These are phyloP conservation scores for Pezicula rhizophila DNA, from an alignment of 2,329 filamentous ascomycete species.

Conservation along the genomic window DNA sequence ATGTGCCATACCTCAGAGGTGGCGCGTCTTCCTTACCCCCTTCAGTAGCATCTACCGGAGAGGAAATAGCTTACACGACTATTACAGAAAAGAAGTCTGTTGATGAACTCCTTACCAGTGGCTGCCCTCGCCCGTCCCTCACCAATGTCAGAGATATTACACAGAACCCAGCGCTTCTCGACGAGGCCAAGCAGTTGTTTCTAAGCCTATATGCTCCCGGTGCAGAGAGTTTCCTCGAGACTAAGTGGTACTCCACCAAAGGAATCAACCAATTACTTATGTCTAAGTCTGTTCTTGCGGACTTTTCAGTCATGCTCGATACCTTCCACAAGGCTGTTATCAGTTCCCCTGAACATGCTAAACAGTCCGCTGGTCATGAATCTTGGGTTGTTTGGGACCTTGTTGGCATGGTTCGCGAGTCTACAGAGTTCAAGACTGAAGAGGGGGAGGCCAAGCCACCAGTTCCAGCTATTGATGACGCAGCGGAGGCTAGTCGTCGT, in stretches of 20 bases:
- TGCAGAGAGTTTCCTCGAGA: conserved; percentile 73
- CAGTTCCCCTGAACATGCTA: conserved; percentile 46
- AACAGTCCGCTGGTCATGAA: conserved; percentile 48
- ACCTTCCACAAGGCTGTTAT: conserved; percentile 43
- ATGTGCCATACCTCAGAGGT: conserved; percentile 45
- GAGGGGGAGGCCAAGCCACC: conserved; percentile 28
- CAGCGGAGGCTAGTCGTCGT: conserved; percentile 60
- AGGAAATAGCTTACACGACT: conserved; percentile 38
- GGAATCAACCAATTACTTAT: conserved; percentile 36
- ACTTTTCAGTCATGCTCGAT: conserved; percentile 60
- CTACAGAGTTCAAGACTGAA: conserved; percentile 23
- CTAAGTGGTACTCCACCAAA: conserved; percentile 67
- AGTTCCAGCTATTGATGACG: conserved; percentile 50
- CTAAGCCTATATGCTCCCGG: conserved; percentile 69
- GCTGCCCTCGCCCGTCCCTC: conserved; percentile 56
- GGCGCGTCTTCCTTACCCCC: conserved; percentile 35
- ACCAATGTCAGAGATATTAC: conserved; percentile 43
- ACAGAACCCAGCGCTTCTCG: conserved; percentile 40
- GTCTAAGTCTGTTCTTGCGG: conserved; percentile 55
- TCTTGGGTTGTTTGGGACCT: conserved; percentile 55
- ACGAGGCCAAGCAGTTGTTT: conserved; percentile 68
- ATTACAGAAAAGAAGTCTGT: conserved; percentile 60
- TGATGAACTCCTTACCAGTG: conserved; percentile 61
- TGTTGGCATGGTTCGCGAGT: conserved; percentile 35
- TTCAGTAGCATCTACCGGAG: conserved; percentile 23